Percentiles rank a stretch among this genome's conserved stretches.
Conservation (phyloP, 2,329 filamentous ascomycete genomes). For the Verticillium tricorpus region DNA sequence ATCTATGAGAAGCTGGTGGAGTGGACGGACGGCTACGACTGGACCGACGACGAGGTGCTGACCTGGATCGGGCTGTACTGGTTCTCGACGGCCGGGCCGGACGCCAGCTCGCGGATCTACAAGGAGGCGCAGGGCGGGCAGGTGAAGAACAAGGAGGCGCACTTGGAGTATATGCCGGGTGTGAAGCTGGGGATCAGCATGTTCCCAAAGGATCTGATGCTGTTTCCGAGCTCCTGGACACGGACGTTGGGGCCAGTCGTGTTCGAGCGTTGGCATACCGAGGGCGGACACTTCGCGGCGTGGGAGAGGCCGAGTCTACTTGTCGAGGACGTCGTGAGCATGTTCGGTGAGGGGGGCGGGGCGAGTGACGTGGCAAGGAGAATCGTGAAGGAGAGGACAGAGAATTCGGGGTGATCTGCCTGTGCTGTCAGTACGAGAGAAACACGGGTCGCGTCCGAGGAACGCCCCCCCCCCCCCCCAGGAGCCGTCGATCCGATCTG, state of each 20-base stretch:
- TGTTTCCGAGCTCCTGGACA: slow-evolving; percentile 51
- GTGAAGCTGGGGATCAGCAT: slow-evolving; percentile 43
- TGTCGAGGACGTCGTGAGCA: slow-evolving; percentile 46
- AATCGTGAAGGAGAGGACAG: background rate
- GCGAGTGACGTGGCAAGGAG: slow-evolving; percentile 30
- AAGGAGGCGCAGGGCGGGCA: slow-evolving; percentile 49
- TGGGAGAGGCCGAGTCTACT: slow-evolving; percentile 52
- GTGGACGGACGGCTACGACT: slow-evolving; percentile 69
- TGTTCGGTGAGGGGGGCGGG: slow-evolving; percentile 52
- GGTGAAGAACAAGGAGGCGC: slow-evolving; percentile 19
- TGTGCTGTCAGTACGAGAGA: background rate
- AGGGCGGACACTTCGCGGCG: slow-evolving; percentile 59
- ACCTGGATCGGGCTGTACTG: slow-evolving; percentile 73
- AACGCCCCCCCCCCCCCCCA: background rate
- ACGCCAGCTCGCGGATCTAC: slow-evolving; percentile 65
- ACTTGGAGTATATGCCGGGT: slow-evolving; percentile 29
- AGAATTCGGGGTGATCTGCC: background rate
- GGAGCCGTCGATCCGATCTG: background rate
- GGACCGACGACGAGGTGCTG: slow-evolving; percentile 72
- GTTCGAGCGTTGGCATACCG: slow-evolving; percentile 43
- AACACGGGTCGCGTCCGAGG: background rate
- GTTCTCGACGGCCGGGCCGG: slow-evolving; percentile 65
- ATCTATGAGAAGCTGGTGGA: slow-evolving; percentile 77
- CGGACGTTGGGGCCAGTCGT: slow-evolving; percentile 57
- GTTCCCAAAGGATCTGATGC: slow-evolving; percentile 54